Conservation (phyloP, 108 stramenopile genomes). For the Thalassiosira profunda region DNA sequence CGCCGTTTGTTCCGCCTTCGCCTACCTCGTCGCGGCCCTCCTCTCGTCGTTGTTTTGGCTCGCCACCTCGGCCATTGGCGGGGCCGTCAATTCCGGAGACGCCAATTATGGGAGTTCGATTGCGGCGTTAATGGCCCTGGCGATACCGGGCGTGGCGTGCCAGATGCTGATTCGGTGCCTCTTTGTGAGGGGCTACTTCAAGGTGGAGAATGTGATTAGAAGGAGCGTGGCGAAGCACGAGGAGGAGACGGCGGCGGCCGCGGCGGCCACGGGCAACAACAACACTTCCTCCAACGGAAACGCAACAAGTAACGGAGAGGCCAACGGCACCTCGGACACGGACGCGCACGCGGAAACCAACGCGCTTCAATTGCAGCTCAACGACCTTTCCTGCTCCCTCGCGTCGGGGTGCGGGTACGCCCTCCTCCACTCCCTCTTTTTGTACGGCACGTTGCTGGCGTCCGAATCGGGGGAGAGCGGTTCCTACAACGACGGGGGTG, state of each 20-base stretch:
- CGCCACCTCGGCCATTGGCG: conserved; percentile 36
- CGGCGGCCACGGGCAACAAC: too few species aligned
- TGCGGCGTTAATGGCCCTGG: conserved; percentile 37
- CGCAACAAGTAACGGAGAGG: conserved; percentile 4
- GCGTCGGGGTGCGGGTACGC: conserved; percentile 88
- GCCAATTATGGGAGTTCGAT: neutral
- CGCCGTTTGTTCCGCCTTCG: conserved; percentile 72
- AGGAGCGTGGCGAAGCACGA: conserved; percentile 59
- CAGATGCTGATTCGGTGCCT: conserved; percentile 65
- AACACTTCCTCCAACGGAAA: conserved; percentile 2
- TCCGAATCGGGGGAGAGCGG: conserved; percentile 53
- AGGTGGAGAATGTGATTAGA: conserved; percentile 78
- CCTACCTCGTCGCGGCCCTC: conserved; percentile 64
- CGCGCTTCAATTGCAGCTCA: conserved; percentile 74
- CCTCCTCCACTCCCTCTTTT: conserved; percentile 77
- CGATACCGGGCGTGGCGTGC: conserved; percentile 66
- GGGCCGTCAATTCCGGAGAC: neutral
- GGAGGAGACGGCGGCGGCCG: conserved; percentile 18
- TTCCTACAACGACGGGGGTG: conserved; percentile 5
- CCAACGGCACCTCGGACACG: neutral
- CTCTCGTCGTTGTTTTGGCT: conserved; percentile 61
- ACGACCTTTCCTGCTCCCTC: conserved; percentile 74
- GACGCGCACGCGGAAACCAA: conserved; percentile 52
- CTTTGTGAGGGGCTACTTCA: conserved; percentile 73
- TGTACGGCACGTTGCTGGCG: conserved; percentile 81